Conservation (phyloP, 208 protist genomes). For the Trypanosoma lewisi region DNA sequence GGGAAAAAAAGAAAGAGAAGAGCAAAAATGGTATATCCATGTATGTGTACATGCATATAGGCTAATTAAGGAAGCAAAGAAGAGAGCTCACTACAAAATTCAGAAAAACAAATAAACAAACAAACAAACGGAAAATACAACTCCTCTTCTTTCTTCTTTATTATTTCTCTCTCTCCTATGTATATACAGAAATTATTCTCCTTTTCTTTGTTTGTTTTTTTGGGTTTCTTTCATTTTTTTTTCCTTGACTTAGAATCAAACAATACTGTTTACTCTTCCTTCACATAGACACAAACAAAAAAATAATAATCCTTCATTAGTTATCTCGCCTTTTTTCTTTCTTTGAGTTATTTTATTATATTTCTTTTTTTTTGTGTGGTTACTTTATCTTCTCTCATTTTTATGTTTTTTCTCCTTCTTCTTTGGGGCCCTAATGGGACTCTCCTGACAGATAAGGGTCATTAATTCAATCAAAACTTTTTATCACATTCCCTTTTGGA, state of each 20-base stretch:
- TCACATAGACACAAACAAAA: background rate
- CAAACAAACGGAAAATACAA: slow-evolving; percentile 8
- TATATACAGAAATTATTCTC: background rate
- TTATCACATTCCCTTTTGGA: background rate
- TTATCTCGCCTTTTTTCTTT: background rate
- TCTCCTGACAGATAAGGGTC: background rate
- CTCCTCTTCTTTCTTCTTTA: background rate
- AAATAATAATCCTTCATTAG: background rate
- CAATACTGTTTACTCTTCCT: too few relatives aligned
- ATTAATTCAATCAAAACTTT: background rate
- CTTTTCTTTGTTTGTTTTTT: slow-evolving; percentile 8
- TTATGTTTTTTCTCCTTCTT: background rate
- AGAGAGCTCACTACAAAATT: background rate
- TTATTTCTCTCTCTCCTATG: background rate
- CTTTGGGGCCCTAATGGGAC: background rate
- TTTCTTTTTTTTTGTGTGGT: background rate
- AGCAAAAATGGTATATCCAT: background rate
- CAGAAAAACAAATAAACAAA: slow-evolving; percentile 8
- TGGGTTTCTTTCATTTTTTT: background rate
- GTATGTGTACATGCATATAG: background rate
- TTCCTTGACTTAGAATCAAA: background rate
- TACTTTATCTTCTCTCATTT: background rate
- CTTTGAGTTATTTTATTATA: too few relatives aligned
- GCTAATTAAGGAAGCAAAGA: slow-evolving; percentile 1
- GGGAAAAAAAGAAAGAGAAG: slow-evolving; percentile 19